Percentiles rank a stretch among this genome's conserved stretches.
Evolutionary conservation across 306 rosid genomes (phyloP).

Genomic region (Cyamopsis tetragonoloba): DNA sequence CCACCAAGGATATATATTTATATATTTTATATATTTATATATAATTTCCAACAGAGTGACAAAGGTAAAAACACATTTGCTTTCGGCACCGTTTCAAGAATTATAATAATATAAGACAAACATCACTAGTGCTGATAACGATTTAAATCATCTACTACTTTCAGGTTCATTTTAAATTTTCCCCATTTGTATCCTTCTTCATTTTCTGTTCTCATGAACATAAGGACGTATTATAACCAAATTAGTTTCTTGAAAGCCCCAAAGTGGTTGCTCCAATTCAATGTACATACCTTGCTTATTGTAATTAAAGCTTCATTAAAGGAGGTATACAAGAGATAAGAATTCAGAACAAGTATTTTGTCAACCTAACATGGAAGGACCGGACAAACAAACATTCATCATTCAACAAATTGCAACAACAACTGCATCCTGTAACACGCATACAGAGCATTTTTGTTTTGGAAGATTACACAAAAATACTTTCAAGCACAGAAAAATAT

Average conservation of each 20-base stretch:
- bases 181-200: not conserved
- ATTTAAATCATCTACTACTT: not conserved
- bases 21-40: no score
- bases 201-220: not conserved
- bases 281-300: constrained; percentile 23
- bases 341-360: constrained; percentile 6
- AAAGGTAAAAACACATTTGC: not conserved
- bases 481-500: constrained; percentile 42
- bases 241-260: not conserved
- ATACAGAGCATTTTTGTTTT: constrained; percentile 30
- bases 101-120: not conserved
- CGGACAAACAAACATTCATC: constrained; percentile 33
- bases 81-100: constrained; percentile 3
- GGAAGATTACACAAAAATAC: constrained; percentile 16
- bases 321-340: not conserved
- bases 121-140: not conserved
- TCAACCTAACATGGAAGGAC: constrained; percentile 17
- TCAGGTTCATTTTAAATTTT: not conserved
- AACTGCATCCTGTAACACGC: constrained; percentile 45
- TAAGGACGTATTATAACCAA: not conserved
- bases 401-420: constrained; percentile 37
- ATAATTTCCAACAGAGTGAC: no score
- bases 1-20: no score
- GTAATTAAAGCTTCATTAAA: constrained; percentile 17
- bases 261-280: not conserved